These are phyloP conservation scores for Silene noctiflora DNA, from an alignment of 179 eudicot genomes.

Conservation along the genomic window DNA sequence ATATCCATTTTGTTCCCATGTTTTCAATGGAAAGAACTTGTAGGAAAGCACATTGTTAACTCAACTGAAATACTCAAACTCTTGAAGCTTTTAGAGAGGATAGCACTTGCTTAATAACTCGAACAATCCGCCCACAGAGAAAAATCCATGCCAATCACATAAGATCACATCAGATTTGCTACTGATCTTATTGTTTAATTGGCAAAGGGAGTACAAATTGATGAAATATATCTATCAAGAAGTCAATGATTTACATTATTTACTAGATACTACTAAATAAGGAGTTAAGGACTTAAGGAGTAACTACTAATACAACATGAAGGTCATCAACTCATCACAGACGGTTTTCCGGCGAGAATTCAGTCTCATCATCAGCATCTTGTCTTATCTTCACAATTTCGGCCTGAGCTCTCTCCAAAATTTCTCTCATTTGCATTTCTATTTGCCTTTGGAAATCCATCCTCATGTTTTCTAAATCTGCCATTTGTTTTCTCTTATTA, in stretches of 20 bases:
- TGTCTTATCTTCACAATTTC: slow-evolving; percentile 65
- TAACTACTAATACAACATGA: slow-evolving; percentile 12
- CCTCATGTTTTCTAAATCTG: slow-evolving; percentile 76
- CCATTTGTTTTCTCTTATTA: slow-evolving; percentile 62
- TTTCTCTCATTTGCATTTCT: slow-evolving; percentile 74
- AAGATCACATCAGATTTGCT: neutral
- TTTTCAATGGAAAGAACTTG: neutral
- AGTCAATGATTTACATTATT: slow-evolving; percentile 24
- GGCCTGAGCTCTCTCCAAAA: slow-evolving; percentile 71
- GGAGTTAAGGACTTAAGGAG: neutral
- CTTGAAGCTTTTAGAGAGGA: too few relatives aligned
- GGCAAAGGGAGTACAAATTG: slow-evolving; percentile 9
- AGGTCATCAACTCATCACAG: slow-evolving; percentile 32
- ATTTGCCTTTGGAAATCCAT: slow-evolving; percentile 74
- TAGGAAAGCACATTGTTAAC: neutral
- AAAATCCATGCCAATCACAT: slow-evolving; percentile 2
- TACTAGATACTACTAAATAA: slow-evolving; percentile 15
- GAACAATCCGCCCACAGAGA: neutral
- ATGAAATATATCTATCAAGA: slow-evolving; percentile 12
- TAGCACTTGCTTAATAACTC: too few relatives aligned
- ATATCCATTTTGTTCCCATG: neutral
- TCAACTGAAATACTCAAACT: neutral
- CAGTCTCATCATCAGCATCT: slow-evolving; percentile 43
- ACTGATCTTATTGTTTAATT: neutral
- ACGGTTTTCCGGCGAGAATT: slow-evolving; percentile 44